Base-by-base conservation (phyloP, 2,329 filamentous ascomycete species). In the Sarocladium strictum region DNA sequence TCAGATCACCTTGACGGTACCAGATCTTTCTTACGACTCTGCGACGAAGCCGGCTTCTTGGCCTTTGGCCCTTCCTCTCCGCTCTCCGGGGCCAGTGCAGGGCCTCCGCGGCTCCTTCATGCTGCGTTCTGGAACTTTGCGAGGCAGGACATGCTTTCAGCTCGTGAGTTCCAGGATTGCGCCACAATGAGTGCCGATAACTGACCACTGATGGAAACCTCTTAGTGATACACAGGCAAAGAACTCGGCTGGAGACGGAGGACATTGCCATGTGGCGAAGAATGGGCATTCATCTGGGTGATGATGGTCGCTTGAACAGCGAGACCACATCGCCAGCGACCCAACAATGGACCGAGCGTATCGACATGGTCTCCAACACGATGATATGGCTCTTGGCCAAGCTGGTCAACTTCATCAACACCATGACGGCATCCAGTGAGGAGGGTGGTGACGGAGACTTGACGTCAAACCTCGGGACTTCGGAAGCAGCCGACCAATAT, bases 41-140 rank as follows among this genome's bases (percentile, higher is more conserved):
- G 43, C n/a, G 43, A 47, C 21, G 43, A 47, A 29, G 43, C 43
- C n/a, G 43, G 43, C 12, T 47, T 47, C 24, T 17, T 47, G 7
- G 43, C 43, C 23, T 47, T 47, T 29, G 43, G 43, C 10, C 43
- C 43, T 14, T 23, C 43, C 15, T 47, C 43, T 10, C 43, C 43
- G 7, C 43, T 47, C 3, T 47, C 43, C 15, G 23, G 43, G 10
- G 11, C n/a, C 3, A 47, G 21, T 47, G 11, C 23, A 3, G 43
- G 43, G n/a, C 43, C 43, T 3, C 43, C 43, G 9, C 10, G 21
- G 24, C 43, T 47, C 9, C 43, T 47, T n/a, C 43, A 17, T 7
- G 43, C 43, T 26, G 43, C 43, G 4, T 47, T 47, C n/a, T 47
- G 43, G 43, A 47, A 47, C n/a, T 47, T 47, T 27, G 43, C 43